phyloP scores from a whole-genome alignment of 345 rosid genomes.

The Xanthoceras sorbifolium region DNA sequence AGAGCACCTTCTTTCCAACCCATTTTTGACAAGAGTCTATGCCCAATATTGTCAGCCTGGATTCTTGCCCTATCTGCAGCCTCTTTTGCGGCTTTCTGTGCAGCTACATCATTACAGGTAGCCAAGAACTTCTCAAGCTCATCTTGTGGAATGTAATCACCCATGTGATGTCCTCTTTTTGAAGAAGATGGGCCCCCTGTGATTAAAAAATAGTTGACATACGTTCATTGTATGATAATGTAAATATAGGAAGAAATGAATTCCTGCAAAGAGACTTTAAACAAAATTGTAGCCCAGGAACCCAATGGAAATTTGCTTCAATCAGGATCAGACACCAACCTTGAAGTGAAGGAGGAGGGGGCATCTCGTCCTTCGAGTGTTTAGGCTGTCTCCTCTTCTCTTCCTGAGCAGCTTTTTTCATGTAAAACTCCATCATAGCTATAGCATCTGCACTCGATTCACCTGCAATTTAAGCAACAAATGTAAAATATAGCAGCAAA shows the following conservation, averaged over 20 bases:
- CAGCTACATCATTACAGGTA: conserved; percentile 72
- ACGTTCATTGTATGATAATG: conserved; percentile 1
- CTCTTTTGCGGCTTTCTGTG: conserved; percentile 67
- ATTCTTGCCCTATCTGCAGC: conserved; percentile 78
- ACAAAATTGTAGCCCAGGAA: background rate
- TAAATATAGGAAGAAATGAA: background rate
- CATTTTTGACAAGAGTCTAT: conserved; percentile 91
- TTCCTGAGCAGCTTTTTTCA: conserved; percentile 98
- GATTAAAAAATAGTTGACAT: conserved; percentile 7
- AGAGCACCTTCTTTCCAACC: conserved; percentile 97
- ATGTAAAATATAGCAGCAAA: background rate
- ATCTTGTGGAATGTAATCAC: conserved; percentile 89
- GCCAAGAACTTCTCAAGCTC: conserved; percentile 96
- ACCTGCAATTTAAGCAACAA: conserved; percentile 26
- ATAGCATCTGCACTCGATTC: conserved; percentile 75
- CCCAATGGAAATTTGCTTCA: background rate
- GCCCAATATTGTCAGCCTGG: conserved; percentile 97
- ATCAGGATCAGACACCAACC: conserved; percentile 42
- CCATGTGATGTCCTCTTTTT: conserved; percentile 98
- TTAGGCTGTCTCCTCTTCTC: conserved; percentile 90
- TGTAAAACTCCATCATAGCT: conserved; percentile 97
- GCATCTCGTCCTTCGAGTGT: conserved; percentile 99
- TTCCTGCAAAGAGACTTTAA: background rate
- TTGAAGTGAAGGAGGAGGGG: conserved; percentile 92
- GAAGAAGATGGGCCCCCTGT: conserved; percentile 40